phyloP scores from a whole-genome alignment of 257 asterid species.

The Solanum arcanum region DNA sequence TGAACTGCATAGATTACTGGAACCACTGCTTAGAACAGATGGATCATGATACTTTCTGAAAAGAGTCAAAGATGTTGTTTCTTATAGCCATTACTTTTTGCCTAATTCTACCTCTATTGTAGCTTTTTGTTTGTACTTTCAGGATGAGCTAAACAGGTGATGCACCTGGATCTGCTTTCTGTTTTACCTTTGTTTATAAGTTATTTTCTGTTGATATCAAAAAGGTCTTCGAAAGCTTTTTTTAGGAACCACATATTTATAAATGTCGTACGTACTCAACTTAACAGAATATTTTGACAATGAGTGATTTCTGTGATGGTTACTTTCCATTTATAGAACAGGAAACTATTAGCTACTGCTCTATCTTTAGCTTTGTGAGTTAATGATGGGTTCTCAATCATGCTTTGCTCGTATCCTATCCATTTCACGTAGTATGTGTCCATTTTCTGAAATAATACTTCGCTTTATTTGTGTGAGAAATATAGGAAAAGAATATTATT shows the following conservation, averaged over 20 bases:
- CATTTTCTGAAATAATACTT: background rate
- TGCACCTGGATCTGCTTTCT: background rate
- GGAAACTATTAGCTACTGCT: background rate
- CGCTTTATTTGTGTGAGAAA: background rate
- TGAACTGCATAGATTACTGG: background rate
- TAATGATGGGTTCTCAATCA: background rate
- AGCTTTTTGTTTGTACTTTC: background rate
- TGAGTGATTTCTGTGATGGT: background rate
- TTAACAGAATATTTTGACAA: background rate
- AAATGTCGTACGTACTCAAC: background rate
- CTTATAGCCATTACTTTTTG: background rate
- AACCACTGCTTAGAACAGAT: background rate
- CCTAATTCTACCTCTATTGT: background rate
- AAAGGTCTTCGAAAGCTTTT: background rate
- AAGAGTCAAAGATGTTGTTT: background rate
- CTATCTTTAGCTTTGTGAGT: background rate
- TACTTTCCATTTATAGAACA: background rate
- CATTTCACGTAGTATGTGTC: background rate
- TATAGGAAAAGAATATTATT: too few species aligned
- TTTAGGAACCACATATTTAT: background rate
- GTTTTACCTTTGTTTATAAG: background rate
- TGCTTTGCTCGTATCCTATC: background rate
- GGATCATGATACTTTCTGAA: background rate
- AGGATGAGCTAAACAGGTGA: background rate
- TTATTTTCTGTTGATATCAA: background rate